phyloP scores from a whole-genome alignment of 225 moss, liverwort and hornwort genomes.

The Physcomitrium patens region DNA sequence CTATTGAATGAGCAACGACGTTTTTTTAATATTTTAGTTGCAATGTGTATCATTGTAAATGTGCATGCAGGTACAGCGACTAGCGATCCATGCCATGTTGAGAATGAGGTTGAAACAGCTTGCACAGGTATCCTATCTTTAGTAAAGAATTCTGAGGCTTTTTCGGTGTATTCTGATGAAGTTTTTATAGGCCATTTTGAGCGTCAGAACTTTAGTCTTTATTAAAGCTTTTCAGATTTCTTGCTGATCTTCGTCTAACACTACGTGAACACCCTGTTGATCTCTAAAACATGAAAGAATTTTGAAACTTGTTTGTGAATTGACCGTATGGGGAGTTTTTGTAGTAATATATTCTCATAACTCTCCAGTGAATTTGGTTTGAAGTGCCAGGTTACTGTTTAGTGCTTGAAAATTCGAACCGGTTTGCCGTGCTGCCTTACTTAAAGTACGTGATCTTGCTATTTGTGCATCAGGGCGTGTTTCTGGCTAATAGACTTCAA shows the following conservation, averaged over 20 bases:
- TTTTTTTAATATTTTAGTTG: neutral
- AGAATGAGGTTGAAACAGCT: slow-evolving; percentile 88
- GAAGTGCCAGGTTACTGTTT: neutral
- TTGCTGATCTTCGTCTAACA: neutral
- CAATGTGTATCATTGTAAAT: slow-evolving; percentile 15
- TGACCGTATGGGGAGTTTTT: slow-evolving; percentile 14
- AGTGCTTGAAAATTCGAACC: too few species aligned
- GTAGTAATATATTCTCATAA: slow-evolving; percentile 2
- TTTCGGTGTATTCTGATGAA: neutral
- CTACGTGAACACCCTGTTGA: neutral
- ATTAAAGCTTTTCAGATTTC: slow-evolving; percentile 11
- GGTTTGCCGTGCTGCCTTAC: neutral
- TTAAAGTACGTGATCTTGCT: neutral
- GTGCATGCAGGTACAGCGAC: slow-evolving; percentile 79
- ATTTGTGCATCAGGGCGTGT: slow-evolving; percentile 61
- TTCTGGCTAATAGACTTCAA: slow-evolving; percentile 73
- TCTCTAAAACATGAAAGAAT: slow-evolving; percentile 10
- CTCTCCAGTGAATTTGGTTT: slow-evolving; percentile 23
- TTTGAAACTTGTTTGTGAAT: slow-evolving; percentile 17
- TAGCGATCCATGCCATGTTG: slow-evolving; percentile 89
- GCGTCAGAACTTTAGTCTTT: neutral
- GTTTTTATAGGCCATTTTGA: slow-evolving; percentile 2
- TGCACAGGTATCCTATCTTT: slow-evolving; percentile 64
- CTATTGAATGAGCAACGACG: slow-evolving; percentile 12
- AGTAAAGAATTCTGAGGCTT: neutral